Base-by-base conservation (phyloP, 2,329 filamentous ascomycete genomes). In the Fusarium transvaalense region DNA sequence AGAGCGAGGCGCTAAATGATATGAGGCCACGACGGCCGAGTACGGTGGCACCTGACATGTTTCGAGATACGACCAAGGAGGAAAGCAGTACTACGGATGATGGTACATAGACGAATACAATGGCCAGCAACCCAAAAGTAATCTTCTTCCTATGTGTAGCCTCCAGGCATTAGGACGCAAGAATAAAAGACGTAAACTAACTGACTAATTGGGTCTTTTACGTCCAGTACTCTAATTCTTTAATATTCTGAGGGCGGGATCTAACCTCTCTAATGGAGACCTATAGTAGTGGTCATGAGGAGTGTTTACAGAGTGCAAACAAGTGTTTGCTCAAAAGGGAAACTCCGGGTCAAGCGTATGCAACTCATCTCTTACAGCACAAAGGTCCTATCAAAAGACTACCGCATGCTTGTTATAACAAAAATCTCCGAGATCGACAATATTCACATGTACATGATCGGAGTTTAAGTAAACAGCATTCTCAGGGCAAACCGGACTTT, bases 21-120 rank as follows among this genome's bases (percentile, higher is more conserved):
- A 78, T 80, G 48, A 81, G 84, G 27, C 84, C 86, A 5, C 79
- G 86, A 71, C 82, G 88, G 61, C 82, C 83, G 61, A 91, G 89
- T 67, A 77, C 87, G 32, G 83, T 87, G 47, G 83, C 81, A 46
- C 81, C 77, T 15, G 70, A 73, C 8, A 78, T 89, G 41, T 88
- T 88, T 75, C 84, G 76, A 47, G 70, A 74, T 34, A 71, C 73
- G 23, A 60, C 50, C n/a, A 64, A 56, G 31, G 69, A 62, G 32
- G 72, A 75, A 53, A 57, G 64, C 31, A 43, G 34, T n/a, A 43
- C 29, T 17, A 63, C 58, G 32, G 60, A 65, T 56, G 66, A 64
- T 38, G 68, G 65, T 35, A 73, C 68, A 42, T 76, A 78, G 65
- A 72, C 80, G 81, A 29, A 86, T 84, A 54, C 81, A 78, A 64